Evolutionary conservation across 2,329 filamentous ascomycete genomes (phyloP), one percentile per base, ranked within the genome.

Genomic region (Torrubiella hemipterigena): DNA sequence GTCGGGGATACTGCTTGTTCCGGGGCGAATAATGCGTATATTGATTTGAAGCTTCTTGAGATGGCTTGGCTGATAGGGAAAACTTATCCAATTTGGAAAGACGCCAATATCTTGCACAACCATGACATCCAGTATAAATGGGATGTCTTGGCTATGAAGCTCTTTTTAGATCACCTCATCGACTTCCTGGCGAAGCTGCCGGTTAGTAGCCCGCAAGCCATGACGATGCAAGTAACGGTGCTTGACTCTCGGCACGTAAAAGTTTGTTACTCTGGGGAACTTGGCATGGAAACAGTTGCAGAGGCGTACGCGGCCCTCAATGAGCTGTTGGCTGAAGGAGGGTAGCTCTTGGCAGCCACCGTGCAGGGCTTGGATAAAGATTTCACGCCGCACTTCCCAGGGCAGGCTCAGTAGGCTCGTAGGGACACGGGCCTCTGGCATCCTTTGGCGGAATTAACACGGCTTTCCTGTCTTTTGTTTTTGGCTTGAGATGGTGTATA

Each of bases 381-480:
- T 30, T 27, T 7, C n/a, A 17, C 27, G 17, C 23, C 32, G 27
- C 15, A 34, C 12, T 17, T 34, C 32, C 23, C 22, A 27, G n/a
- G 32, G 32, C 7, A 34, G 28, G 23, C 7, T 24, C 13, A 34
- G 15, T 16, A 34, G 32, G 15, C 30, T 31, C n/a, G n/a, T n/a
- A n/a, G n/a, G n/a, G n/a, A n/a, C n/a, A n/a, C n/a, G n/a, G n/a
- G n/a, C n/a, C n/a, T n/a, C n/a, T n/a, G n/a, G n/a, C n/a, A n/a
- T n/a, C n/a, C n/a, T n/a, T n/a, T n/a, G n/a, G n/a, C n/a, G n/a
- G n/a, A n/a, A n/a, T n/a, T n/a, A n/a, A n/a, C n/a, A n/a, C n/a
- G n/a, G n/a, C n/a, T n/a, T n/a, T n/a, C n/a, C n/a, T n/a, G n/a
- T n/a, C n/a, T n/a, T n/a, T n/a, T n/a, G n/a, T n/a, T n/a, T n/a